Evolutionary conservation across 1,284 basidiomycete species (phyloP), one percentile per base, ranked within the genome.

Genomic region (Gomphus bonarii): DNA sequence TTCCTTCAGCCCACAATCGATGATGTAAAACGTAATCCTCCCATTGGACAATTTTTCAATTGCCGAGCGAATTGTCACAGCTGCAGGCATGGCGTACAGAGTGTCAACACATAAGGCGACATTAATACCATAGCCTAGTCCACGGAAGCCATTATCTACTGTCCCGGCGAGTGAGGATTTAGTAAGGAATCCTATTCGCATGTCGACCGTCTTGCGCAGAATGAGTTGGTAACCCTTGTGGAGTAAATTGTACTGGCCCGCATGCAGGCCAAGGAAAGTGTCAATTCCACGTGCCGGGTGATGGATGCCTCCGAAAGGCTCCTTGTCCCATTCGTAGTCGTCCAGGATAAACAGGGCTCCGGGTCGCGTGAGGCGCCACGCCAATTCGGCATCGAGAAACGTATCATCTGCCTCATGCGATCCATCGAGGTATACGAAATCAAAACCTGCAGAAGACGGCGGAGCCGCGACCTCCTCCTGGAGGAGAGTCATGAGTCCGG

Each of bases 401-500:
- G 79, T 81, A 61, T 82, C 81, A 58, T 78, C 76, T 1, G 80
- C 77, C 57, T 77, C 73, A 63, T 81, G 80, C 6, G 78, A 80
- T 3, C 80, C 80, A 58, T 82, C 79, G 56, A 82, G 63, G 62
- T 82, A 82, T 9, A 82, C 66, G 75, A 77, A 82, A 61, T 82
- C 78, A 61, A 76, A 82, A 1, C 80, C 80, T 10, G 73, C 68
- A 2, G n/a, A 18, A 16, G 33, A 36, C 1, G 65, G 59, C 1
- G 59, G 42, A 16, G 63, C 61, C 4, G 55, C 48, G 58, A 72
- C 73, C 64, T 78, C 78, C 63, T 82, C 78, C 47, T 66, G 61
- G 33, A 82, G 65, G 38, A 82, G 61, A 18, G 60, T 68, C 69
- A 73, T 76, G 30, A 82, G 65, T 0, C 72, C 78, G 0, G 79